Evolutionary conservation across 345 rosid genomes (phyloP).

Genomic region (Salix caprea): DNA sequence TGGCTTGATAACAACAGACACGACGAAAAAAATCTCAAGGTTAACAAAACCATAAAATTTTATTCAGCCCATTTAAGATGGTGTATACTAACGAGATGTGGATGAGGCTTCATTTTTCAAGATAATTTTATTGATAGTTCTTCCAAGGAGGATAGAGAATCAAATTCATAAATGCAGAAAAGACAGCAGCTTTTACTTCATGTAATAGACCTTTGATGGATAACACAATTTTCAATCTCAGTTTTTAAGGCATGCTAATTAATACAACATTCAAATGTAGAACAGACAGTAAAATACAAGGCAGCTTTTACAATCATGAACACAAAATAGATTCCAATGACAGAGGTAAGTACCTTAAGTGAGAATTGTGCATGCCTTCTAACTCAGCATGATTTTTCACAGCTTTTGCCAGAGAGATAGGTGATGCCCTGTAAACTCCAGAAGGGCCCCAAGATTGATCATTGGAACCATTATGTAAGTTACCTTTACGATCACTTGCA

Average conservation of each 20-base stretch:
- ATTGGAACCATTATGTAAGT: conserved; percentile 22
- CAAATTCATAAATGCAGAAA: no score
- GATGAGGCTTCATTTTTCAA: no score
- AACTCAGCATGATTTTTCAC: conserved; percentile 74
- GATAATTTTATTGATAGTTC: no score
- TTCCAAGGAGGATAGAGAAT: no score
- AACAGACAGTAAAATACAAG: not conserved
- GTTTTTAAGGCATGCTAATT: not conserved
- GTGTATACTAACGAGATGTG: no score
- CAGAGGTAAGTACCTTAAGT: conserved; percentile 54
- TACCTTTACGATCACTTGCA: conserved; percentile 29
- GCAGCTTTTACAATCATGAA: not conserved
- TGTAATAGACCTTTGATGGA: no score
- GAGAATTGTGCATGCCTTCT: conserved; percentile 83
- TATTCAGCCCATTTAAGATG: no score
- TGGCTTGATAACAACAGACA: no score
- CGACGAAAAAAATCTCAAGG: no score
- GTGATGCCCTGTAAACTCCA: conserved; percentile 69
- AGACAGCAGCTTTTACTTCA: no score
- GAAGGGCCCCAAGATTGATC: conserved; percentile 42
- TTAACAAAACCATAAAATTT: no score
- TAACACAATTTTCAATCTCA: not conserved
- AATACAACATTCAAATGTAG: not conserved
- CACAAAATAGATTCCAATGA: not conserved
- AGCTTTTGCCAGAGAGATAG: conserved; percentile 81